Conservation (phyloP, 306 rosid genomes). For the Castanospermum australe region DNA sequence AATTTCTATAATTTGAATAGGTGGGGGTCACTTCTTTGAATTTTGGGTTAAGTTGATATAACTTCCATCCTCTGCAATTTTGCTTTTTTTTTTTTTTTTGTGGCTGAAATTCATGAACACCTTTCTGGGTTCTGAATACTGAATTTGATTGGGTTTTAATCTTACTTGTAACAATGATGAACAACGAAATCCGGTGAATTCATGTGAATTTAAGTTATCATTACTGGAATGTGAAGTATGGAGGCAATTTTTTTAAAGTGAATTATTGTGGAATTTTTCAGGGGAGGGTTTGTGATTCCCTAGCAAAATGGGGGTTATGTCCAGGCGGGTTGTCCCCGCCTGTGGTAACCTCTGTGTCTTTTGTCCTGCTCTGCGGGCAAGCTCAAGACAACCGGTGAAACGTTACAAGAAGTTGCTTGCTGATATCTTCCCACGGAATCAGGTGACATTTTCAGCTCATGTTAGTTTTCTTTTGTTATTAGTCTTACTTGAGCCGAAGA, state of each 20-base stretch:
- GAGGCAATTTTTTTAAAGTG: conserved; percentile 10
- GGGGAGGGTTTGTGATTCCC: conserved; percentile 25
- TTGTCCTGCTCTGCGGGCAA: conserved; percentile 88
- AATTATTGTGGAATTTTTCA: conserved; percentile 31
- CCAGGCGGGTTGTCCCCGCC: conserved; percentile 96
- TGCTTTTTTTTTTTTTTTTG: not conserved
- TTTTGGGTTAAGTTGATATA: not conserved
- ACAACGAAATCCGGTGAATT: not conserved
- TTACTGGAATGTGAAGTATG: conserved; percentile 1
- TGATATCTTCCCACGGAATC: conserved; percentile 80
- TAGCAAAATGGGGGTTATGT: conserved; percentile 87
- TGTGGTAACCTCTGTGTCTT: conserved; percentile 86
- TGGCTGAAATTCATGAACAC: not conserved
- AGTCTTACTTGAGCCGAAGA: not conserved
- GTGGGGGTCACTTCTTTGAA: conserved; percentile 15
- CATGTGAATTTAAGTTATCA: conserved; percentile 14
- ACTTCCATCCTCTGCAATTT: not conserved
- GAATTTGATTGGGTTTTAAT: conserved; percentile 17
- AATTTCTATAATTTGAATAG: not conserved
- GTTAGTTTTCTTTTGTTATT: not conserved
- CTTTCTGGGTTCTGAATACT: not conserved
- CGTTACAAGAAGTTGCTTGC: conserved; percentile 88
- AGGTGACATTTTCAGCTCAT: conserved; percentile 51
- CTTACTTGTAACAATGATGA: not conserved
- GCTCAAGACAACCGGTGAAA: conserved; percentile 94